A percentile compares a stretch with the other conserved stretches of the same genome.
Conservation (phyloP, 345 rosid species). For the Eucalyptus guilfoylei region DNA sequence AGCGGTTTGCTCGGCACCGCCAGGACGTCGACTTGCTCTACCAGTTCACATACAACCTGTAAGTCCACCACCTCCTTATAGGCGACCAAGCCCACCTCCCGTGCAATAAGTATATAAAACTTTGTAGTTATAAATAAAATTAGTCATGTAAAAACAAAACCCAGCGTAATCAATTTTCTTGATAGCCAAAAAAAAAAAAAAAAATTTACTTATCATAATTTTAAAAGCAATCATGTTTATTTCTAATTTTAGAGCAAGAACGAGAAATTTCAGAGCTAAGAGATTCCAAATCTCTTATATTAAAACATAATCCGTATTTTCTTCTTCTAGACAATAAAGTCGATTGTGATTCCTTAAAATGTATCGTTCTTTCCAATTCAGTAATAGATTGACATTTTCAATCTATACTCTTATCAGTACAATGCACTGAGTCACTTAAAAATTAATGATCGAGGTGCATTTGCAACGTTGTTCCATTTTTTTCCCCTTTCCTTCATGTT, state of each 20-base stretch:
- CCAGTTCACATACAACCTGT: neutral
- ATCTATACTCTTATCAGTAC: too few relatives aligned
- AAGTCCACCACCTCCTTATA: neutral
- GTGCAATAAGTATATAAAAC: too few relatives aligned
- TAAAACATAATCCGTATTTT: too few relatives aligned
- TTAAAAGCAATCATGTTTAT: too few relatives aligned
- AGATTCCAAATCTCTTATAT: neutral
- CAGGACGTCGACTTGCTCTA: neutral
- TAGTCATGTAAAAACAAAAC: neutral
- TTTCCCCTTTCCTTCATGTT: neutral
- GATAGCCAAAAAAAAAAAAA: neutral
- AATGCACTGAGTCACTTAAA: too few relatives aligned
- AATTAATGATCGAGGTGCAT: neutral
- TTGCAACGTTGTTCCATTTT: neutral
- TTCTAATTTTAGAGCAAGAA: too few relatives aligned
- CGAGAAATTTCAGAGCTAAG: fast-evolving
- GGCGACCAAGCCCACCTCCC: neutral
- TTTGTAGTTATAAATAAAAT: too few relatives aligned
- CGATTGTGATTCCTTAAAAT: neutral
- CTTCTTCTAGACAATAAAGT: fast-evolving
- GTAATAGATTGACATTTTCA: too few relatives aligned
- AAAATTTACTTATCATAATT: neutral
- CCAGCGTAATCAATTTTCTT: too few relatives aligned
- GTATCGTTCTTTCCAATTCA: too few relatives aligned
- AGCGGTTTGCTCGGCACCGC: neutral